Percentiles rank a stretch among this genome's conserved stretches.
These are phyloP conservation scores for Exophiala sideris DNA, from an alignment of 2,329 filamentous ascomycete species.

Conservation along the genomic window DNA sequence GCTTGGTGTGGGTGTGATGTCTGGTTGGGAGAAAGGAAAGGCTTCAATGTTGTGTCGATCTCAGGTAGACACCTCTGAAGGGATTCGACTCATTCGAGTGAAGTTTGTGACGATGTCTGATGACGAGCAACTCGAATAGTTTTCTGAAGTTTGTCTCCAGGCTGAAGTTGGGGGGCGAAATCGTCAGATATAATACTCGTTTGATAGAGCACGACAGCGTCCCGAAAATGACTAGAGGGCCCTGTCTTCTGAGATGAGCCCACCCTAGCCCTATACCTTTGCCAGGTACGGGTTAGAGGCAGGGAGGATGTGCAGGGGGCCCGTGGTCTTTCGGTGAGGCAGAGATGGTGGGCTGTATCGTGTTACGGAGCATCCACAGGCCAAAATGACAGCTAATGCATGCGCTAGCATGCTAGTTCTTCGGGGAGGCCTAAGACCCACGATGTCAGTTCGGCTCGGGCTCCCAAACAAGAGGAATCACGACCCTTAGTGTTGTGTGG, in stretches of 20 bases:
- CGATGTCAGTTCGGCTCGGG: conserved; percentile 2
- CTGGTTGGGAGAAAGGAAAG: neutral
- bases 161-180: conserved; percentile 22
- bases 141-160: conserved; percentile 13
- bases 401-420: conserved; percentile 15
- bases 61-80: neutral
- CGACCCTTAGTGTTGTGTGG: neutral
- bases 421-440: conserved; percentile 16
- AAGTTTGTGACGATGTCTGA: neutral
- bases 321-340: conserved; percentile 10
- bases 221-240: conserved; percentile 15
- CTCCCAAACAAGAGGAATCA: conserved; percentile 3
- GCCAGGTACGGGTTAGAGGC: conserved; percentile 1
- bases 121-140: conserved; percentile 1
- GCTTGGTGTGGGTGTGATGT: neutral
- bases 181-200: conserved; percentile 26
- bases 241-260: conserved; percentile 14
- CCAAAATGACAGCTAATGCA: conserved; percentile 18
- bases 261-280: conserved; percentile 13
- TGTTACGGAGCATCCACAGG: conserved; percentile 6
- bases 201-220: conserved; percentile 10
- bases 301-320: conserved; percentile 4
- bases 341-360: conserved; percentile 9
- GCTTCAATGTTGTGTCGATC: neutral
- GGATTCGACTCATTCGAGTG: neutral